phyloP scores from a whole-genome alignment of 192 early-diverging fungal genomes.

The Rhizoclosmatium globosum region DNA sequence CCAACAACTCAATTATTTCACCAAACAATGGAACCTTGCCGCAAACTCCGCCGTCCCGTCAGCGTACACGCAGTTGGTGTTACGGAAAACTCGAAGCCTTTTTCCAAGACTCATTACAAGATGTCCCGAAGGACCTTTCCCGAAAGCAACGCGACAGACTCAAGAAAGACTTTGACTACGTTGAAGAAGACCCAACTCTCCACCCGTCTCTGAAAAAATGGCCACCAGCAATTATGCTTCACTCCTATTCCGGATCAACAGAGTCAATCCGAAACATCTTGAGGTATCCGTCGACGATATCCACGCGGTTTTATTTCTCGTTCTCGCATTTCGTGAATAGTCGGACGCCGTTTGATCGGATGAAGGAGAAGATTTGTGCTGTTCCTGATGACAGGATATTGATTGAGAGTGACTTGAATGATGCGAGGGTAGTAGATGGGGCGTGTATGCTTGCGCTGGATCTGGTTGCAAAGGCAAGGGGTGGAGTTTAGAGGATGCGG shows the following conservation, averaged over 20 bases:
- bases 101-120: background rate
- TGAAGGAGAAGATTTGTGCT: conserved; percentile 68
- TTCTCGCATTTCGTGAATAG: conserved; percentile 84
- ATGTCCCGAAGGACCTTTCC: conserved; percentile 31
- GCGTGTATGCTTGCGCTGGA: conserved; percentile 61
- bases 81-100: conserved; percentile 30
- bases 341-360: conserved; percentile 56
- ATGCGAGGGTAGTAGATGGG: conserved; percentile 58
- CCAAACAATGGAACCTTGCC: conserved; percentile 76
- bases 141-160: conserved; percentile 43
- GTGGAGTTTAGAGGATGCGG: conserved; percentile 63
- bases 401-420: conserved; percentile 84
- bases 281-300: conserved; percentile 42
- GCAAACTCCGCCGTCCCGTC: conserved; percentile 47
- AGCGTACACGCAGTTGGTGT: conserved; percentile 28
- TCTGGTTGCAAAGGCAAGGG: conserved; percentile 64
- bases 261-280: conserved; percentile 70
- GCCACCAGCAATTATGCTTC: conserved; percentile 79
- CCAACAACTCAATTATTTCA: conserved; percentile 63
- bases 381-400: conserved; percentile 82
- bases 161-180: conserved; percentile 35
- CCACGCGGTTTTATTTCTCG: conserved; percentile 71
- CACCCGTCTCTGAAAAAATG: conserved; percentile 39
- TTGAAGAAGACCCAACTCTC: background rate
- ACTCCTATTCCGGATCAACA: conserved; percentile 84